phyloP scores from a whole-genome alignment of 306 rosid species.

The Quercus suber region DNA sequence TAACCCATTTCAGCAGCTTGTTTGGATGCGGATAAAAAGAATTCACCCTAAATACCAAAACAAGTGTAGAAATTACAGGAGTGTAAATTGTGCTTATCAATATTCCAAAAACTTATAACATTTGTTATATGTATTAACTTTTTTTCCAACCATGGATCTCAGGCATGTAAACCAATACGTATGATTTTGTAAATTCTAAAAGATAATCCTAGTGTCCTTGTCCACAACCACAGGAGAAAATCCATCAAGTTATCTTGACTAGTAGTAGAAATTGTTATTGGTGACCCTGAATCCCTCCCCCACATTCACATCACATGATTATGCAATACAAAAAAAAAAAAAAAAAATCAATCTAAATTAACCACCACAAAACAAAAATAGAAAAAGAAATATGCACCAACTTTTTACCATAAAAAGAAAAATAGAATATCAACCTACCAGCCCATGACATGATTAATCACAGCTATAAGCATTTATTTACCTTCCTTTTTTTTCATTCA shows the following conservation, averaged over 20 bases:
- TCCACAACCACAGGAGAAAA: neutral
- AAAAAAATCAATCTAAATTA: neutral
- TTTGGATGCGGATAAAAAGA: neutral
- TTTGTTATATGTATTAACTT: neutral
- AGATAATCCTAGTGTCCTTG: neutral
- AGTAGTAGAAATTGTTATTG: neutral
- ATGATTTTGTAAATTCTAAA: neutral
- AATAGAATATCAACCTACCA: neutral
- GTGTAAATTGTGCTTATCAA: neutral
- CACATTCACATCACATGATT: neutral
- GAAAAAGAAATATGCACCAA: neutral
- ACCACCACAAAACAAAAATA: neutral
- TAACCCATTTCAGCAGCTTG: neutral
- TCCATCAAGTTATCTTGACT: neutral
- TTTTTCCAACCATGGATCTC: neutral
- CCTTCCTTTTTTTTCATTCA: too few relatives aligned
- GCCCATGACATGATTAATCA: neutral
- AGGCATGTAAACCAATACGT: neutral
- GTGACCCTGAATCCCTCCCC: neutral
- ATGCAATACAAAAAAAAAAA: neutral
- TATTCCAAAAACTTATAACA: neutral
- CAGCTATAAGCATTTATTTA: neutral
- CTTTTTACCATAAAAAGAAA: neutral
- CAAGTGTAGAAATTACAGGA: neutral
- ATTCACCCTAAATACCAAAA: neutral